These are phyloP conservation scores for Podaxis sp. DNA, from an alignment of 768 basidiomycete species.

Conservation along the genomic window DNA sequence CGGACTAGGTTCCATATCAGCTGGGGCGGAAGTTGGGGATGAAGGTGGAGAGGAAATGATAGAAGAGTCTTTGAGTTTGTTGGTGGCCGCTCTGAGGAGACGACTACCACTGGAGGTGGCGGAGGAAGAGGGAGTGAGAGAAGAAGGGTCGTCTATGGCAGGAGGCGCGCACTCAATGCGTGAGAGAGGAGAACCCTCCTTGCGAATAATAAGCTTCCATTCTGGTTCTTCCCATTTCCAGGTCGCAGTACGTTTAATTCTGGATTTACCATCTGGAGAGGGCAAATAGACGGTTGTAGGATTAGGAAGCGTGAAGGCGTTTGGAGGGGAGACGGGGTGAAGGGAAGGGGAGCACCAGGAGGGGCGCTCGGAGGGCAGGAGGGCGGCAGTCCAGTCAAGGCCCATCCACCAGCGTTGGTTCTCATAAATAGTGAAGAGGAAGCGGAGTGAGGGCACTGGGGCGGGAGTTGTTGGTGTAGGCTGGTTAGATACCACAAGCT, in stretches of 20 bases:
- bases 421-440: constrained; percentile 88
- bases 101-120: constrained; percentile 38
- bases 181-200: constrained; percentile 44
- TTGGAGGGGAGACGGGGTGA: constrained; percentile 64
- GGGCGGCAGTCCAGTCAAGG: constrained; percentile 91
- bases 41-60: not conserved
- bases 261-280: constrained; percentile 41
- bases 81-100: constrained; percentile 50
- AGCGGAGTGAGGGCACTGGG: constrained; percentile 52
- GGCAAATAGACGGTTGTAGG: constrained; percentile 54
- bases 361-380: constrained; percentile 85
- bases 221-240: constrained; percentile 94
- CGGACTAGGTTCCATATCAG: constrained; percentile 20
- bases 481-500: constrained; percentile 29
- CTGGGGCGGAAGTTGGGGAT: constrained; percentile 17
- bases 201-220: constrained; percentile 74
- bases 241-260: constrained; percentile 66
- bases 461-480: constrained; percentile 23
- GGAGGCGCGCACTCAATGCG: constrained; percentile 64
- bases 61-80: constrained; percentile 5
- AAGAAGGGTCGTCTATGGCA: constrained; percentile 29
- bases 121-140: not conserved
- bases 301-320: constrained; percentile 63
- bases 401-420: constrained; percentile 99
- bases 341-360: constrained; percentile 71